phyloP scores from a whole-genome alignment of 768 basidiomycete species.

The Hygrophoropsis aurantiaca region DNA sequence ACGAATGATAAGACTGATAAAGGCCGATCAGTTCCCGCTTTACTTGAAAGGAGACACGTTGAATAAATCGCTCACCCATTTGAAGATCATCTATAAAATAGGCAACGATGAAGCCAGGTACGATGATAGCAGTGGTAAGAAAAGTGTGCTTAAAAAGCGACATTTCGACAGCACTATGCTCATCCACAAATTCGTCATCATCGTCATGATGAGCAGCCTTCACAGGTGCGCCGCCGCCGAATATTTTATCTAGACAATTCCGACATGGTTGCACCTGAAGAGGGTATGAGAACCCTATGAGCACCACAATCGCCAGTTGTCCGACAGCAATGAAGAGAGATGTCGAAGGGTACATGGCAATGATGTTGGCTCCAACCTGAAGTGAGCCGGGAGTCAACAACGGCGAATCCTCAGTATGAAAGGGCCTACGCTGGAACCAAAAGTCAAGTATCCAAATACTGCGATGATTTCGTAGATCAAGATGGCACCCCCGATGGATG shows the following conservation, averaged over 20 bases:
- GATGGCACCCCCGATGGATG: slow-evolving; percentile 83
- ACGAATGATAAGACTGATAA: slow-evolving; percentile 89
- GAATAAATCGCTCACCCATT: slow-evolving; percentile 51
- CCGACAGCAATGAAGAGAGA: slow-evolving; percentile 92
- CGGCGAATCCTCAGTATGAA: not conserved
- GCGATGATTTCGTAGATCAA: slow-evolving; percentile 87
- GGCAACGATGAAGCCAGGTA: slow-evolving; percentile 66
- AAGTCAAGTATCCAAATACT: slow-evolving; percentile 89
- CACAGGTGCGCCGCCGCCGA: slow-evolving; percentile 43
- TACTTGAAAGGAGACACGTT: slow-evolving; percentile 1
- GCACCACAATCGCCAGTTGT: slow-evolving; percentile 86
- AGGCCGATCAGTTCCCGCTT: not conserved
- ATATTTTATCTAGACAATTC: slow-evolving; percentile 90
- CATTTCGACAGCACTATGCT: slow-evolving; percentile 63
- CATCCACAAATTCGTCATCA: slow-evolving; percentile 51
- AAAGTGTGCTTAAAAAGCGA: slow-evolving; percentile 62
- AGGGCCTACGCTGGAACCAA: slow-evolving; percentile 72
- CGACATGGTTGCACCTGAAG: slow-evolving; percentile 93
- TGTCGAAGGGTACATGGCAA: slow-evolving; percentile 91
- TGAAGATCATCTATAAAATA: slow-evolving; percentile 78
- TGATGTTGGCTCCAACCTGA: slow-evolving; percentile 88
- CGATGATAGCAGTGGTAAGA: slow-evolving; percentile 67
- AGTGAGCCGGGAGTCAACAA: slow-evolving; percentile 5
- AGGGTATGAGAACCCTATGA: slow-evolving; percentile 92
- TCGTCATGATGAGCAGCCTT: slow-evolving; percentile 41